phyloP scores from a whole-genome alignment of 2,329 filamentous ascomycete species.

The Eurotiales sp. region DNA sequence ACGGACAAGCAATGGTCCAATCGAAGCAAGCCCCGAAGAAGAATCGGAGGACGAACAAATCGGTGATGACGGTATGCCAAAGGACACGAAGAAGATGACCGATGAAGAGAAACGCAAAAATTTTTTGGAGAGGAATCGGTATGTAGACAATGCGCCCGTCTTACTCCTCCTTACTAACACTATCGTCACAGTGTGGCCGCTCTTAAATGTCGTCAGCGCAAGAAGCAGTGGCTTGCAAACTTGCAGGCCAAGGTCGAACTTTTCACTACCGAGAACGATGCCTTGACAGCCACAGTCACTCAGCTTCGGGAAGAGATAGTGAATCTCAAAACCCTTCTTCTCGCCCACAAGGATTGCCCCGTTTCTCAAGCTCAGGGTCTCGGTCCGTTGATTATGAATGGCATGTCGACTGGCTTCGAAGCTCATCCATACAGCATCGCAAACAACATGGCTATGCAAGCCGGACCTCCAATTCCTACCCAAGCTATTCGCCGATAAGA shows the following conservation, averaged over 20 bases:
- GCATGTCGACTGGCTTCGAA: slow-evolving; percentile 37
- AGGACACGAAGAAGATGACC: slow-evolving; percentile 79
- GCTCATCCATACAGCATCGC: slow-evolving; percentile 42
- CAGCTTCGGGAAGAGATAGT: slow-evolving; percentile 88
- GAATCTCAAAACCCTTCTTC: slow-evolving; percentile 84
- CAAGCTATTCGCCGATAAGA: slow-evolving; percentile 35
- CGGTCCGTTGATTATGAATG: slow-evolving; percentile 39
- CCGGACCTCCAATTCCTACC: slow-evolving; percentile 30
- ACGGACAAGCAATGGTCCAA: slow-evolving; percentile 54
- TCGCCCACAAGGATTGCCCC: slow-evolving; percentile 95
- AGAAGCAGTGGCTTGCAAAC: slow-evolving; percentile 98
- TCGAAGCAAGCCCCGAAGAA: slow-evolving; percentile 39
- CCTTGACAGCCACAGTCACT: slow-evolving; percentile 75
- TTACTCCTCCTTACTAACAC: not conserved
- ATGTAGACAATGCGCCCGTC: slow-evolving; percentile 35
- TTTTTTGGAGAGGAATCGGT: slow-evolving; percentile 95
- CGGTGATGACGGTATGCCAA: slow-evolving; percentile 47
- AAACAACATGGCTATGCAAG: slow-evolving; percentile 41
- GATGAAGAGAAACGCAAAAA: slow-evolving; percentile 99
- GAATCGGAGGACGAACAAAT: slow-evolving; percentile 55
- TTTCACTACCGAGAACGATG: slow-evolving; percentile 88
- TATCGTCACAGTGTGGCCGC: slow-evolving; percentile 70
- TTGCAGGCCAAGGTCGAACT: slow-evolving; percentile 92
- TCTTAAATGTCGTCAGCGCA: slow-evolving; percentile 92
- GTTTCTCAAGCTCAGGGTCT: slow-evolving; percentile 84